A percentile compares a stretch with the other conserved stretches of the same genome.
phyloP scores from a whole-genome alignment of 352 stramenopile species.

The Phytophthora nicotianae region DNA sequence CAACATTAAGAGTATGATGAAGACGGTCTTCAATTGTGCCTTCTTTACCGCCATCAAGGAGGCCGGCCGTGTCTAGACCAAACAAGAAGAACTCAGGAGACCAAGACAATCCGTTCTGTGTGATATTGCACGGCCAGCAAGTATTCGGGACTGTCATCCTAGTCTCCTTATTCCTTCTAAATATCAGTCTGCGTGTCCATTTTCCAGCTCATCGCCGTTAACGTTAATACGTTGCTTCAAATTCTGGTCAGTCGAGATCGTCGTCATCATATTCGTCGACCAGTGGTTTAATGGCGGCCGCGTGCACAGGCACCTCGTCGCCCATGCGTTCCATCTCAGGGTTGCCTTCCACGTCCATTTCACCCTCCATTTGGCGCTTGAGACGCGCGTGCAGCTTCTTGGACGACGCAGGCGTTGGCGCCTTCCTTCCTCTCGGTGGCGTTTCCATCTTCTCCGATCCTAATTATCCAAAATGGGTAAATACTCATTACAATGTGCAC shows the following conservation, averaged over 20 bases:
- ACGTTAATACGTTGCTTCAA: neutral
- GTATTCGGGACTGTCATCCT: constrained; percentile 3
- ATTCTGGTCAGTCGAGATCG: constrained; percentile 41
- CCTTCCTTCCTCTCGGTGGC: constrained; percentile 55
- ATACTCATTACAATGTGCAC: constrained; percentile 6
- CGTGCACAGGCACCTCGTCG: constrained; percentile 70
- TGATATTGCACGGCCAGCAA: constrained; percentile 8
- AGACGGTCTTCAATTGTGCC: constrained; percentile 80
- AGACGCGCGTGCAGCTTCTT: constrained; percentile 72
- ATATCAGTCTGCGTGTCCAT: constrained; percentile 21
- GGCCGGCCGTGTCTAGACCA: constrained; percentile 34
- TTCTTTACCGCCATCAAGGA: constrained; percentile 90
- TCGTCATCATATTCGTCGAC: constrained; percentile 82
- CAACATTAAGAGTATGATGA: constrained; percentile 90
- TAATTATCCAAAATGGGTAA: constrained; percentile 7
- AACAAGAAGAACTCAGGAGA: neutral
- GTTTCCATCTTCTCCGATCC: constrained; percentile 61
- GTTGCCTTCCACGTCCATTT: constrained; percentile 65
- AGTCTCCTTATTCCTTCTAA: constrained; percentile 23
- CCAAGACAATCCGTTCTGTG: constrained; percentile 1
- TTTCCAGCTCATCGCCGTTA: no score
- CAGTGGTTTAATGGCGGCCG: constrained; percentile 52
- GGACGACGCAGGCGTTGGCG: constrained; percentile 30
- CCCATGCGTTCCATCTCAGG: constrained; percentile 63
- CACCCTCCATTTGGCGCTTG: constrained; percentile 77